phyloP scores from a whole-genome alignment of 495 filamentous ascomycete species.

The Chaetomium fimeti region DNA sequence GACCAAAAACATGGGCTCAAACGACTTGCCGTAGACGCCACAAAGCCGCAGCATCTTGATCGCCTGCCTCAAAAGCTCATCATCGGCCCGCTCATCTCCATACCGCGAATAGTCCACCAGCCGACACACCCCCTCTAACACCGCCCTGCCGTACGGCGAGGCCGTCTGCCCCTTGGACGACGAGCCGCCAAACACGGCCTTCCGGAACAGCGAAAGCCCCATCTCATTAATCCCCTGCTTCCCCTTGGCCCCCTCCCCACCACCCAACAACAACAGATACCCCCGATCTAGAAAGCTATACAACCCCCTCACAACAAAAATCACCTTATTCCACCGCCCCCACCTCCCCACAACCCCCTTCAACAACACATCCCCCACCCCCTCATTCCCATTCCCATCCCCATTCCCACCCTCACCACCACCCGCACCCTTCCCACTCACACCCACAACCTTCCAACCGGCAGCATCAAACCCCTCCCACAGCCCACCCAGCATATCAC shows the following conservation, averaged over 20 bases:
- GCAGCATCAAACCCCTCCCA: slow-evolving; percentile 24
- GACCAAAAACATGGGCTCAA: slow-evolving; percentile 71
- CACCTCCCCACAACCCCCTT: slow-evolving; percentile 66
- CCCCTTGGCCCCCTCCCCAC: slow-evolving; percentile 40
- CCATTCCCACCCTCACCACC: slow-evolving; percentile 39
- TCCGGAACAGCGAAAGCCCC: slow-evolving; percentile 57
- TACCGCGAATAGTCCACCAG: slow-evolving; percentile 71
- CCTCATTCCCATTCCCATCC: slow-evolving; percentile 35
- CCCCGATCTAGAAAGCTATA: slow-evolving; percentile 93
- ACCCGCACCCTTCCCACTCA: too few relatives aligned
- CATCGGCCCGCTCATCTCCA: slow-evolving; percentile 51
- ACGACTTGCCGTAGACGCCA: slow-evolving; percentile 69
- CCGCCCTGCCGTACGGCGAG: slow-evolving; percentile 50
- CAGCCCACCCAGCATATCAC: slow-evolving; percentile 55
- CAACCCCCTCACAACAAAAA: slow-evolving; percentile 75
- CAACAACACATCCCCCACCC: slow-evolving; percentile 52
- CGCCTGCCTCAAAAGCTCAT: slow-evolving; percentile 61
- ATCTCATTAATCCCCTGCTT: slow-evolving; percentile 55
- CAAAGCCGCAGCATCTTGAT: slow-evolving; percentile 80
- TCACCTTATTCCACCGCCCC: slow-evolving; percentile 73
- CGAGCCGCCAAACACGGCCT: slow-evolving; percentile 52
- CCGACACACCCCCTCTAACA: slow-evolving; percentile 71
- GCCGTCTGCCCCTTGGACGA: slow-evolving; percentile 17
- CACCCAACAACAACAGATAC: slow-evolving; percentile 59
- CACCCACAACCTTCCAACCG: neutral